Percentiles rank a stretch among this genome's conserved stretches.
These are phyloP conservation scores for Begonia fuchsioides DNA, from an alignment of 306 rosid genomes.

Conservation along the genomic window DNA sequence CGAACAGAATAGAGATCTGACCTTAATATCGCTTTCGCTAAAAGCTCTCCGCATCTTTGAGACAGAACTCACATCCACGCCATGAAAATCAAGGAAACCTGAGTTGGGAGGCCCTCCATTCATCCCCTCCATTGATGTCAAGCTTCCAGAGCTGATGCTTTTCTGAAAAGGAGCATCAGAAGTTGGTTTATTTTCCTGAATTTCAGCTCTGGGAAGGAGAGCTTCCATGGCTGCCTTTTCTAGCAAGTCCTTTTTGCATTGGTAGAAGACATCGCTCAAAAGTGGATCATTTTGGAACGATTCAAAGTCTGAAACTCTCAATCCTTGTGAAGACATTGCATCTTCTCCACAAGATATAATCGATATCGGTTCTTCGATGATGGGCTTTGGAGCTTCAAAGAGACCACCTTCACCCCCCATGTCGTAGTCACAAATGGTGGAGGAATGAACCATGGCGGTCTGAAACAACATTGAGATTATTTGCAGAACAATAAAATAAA, in stretches of 20 bases:
- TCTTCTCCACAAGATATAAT: conserved; percentile 78
- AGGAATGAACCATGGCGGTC: conserved; percentile 13
- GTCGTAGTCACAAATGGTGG: conserved; percentile 66
- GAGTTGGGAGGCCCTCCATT: conserved; percentile 48
- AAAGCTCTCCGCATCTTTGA: conserved; percentile 75
- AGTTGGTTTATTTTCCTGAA: conserved; percentile 43
- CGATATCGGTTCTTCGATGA: conserved; percentile 60
- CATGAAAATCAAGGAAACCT: conserved; percentile 50
- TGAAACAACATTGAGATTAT: not conserved
- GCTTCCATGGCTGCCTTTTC: conserved; percentile 50
- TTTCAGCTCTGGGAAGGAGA: conserved; percentile 36
- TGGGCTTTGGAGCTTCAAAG: conserved; percentile 84
- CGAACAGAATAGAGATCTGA: conserved; percentile 15
- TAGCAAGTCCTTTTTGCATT: conserved; percentile 60
- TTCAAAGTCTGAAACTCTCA: conserved; percentile 54
- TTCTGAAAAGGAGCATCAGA: conserved; percentile 38
- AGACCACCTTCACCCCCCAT: conserved; percentile 86
- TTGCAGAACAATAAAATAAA: not conserved
- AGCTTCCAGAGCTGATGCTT: conserved; percentile 52
- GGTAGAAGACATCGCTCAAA: conserved; percentile 66
- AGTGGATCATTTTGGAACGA: conserved; percentile 73
- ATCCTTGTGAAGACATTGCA: conserved; percentile 44
- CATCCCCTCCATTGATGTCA: conserved; percentile 75
- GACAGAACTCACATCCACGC: conserved; percentile 47
- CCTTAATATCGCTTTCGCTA: conserved; percentile 98